Base-by-base conservation (phyloP, 2,329 filamentous ascomycete species). In the Corynespora cassiicola region DNA sequence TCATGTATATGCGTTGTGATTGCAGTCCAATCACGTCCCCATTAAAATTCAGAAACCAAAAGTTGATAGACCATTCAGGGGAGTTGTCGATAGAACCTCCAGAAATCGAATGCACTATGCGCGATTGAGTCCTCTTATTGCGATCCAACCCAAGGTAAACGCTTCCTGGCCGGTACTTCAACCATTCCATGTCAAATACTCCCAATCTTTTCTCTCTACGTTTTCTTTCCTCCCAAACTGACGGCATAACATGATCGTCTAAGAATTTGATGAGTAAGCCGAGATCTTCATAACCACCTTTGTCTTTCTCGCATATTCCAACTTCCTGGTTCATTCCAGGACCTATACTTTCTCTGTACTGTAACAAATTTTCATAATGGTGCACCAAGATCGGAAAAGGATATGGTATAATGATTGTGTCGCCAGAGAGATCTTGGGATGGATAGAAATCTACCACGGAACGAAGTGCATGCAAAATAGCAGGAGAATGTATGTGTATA, bases 381-480 rank as follows among this genome's bases (percentile, higher is more conserved):
- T 39, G 42, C 7, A 34, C 31, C 2, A 45, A 26, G n/a, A 42
- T 29, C 5, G 38, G 23, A 16, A 38, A 45, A 4, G 42, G 42
- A 4, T 33, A 15, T 12, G 2, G 10, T 6, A 45, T 33, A 12
- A 33, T 31, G 9, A 45, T 12, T 2, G 32, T 15, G 20, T 32
- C 30, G 12, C 21, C 14, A 8, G 26, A 14, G 6, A 45, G 30
- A 30, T 42, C 42, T 25, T 45, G 42, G 1, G 26, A 18, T 7
- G 42, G 42, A 17, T 45, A 45, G 15, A 34, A 45, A 8, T 31
- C 16, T 2, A 45, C 33, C 6, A 45, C 38, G 3, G 25, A 30
- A 6, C 24, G 38, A 5, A 45, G 12, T 6, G 42, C 38, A 20
- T 41, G 26, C 5, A 39, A 23, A 14, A 45, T 39, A 6, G 34